A percentile compares a stretch with the other conserved stretches of the same genome.
These are phyloP conservation scores for Leucocoprinus leucothites DNA, from an alignment of 768 basidiomycete species.

Conservation along the genomic window DNA sequence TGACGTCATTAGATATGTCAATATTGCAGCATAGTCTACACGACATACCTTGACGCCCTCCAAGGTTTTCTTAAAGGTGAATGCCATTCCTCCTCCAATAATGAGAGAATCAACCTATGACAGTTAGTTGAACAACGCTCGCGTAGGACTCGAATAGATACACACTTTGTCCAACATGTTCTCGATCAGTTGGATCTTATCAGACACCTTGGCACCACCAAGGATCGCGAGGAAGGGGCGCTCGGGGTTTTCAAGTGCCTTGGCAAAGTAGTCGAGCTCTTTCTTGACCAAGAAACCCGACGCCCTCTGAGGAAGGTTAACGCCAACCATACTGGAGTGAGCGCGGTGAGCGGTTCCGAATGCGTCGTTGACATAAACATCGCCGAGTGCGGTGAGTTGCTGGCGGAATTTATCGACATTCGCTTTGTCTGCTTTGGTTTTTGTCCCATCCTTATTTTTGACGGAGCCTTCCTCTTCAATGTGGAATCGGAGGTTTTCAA, in stretches of 20 bases:
- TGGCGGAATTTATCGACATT: conserved; percentile 83
- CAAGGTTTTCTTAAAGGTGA: conserved; percentile 97
- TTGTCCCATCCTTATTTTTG: conserved; percentile 92
- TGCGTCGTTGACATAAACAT: conserved; percentile 98
- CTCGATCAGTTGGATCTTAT: conserved; percentile 98
- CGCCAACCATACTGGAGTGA: conserved; percentile 98
- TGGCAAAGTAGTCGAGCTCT: conserved; percentile 98
- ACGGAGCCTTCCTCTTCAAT: conserved; percentile 95
- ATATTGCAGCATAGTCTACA: background rate
- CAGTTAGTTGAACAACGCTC: background rate
- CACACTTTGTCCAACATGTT: conserved; percentile 96
- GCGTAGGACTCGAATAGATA: background rate
- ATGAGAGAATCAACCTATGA: conserved; percentile 88
- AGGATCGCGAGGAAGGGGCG: conserved; percentile 97
- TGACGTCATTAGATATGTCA: conserved; percentile 8
- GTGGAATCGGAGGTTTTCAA: conserved; percentile 98
- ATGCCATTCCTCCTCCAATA: conserved; percentile 98
- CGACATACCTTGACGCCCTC: conserved; percentile 65
- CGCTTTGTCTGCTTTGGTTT: conserved; percentile 88
- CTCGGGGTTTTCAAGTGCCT: conserved; percentile 92
- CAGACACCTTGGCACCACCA: conserved; percentile 97
- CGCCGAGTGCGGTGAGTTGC: conserved; percentile 85
- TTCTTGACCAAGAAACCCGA: conserved; percentile 98
- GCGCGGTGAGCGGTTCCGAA: conserved; percentile 99
- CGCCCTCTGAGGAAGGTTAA: conserved; percentile 88